Percentiles rank a stretch among this genome's conserved stretches.
Conservation (phyloP, 345 rosid species). For the Aquilaria sinensis region DNA sequence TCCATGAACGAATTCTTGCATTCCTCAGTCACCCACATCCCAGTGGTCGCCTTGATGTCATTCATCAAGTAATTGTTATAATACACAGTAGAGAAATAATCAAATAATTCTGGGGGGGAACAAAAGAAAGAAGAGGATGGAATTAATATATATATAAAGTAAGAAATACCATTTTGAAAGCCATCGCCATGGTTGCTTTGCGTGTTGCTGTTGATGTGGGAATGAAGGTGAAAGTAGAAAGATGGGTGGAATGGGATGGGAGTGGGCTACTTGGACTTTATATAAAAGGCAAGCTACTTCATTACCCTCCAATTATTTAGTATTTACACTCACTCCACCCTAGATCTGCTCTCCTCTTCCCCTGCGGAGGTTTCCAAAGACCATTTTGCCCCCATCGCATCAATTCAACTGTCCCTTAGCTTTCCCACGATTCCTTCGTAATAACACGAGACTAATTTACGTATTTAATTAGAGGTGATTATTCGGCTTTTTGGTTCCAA, state of each 20-base stretch:
- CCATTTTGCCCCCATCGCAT: too few relatives aligned
- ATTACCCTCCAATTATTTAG: constrained; percentile 26
- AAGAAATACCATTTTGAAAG: constrained; percentile 81
- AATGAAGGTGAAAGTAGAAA: constrained; percentile 4
- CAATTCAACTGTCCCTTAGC: too few relatives aligned
- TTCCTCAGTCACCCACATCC: constrained; percentile 89
- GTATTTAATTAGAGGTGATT: too few relatives aligned
- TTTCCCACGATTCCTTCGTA: too few relatives aligned
- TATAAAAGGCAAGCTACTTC: constrained; percentile 25
- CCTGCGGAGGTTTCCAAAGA: too few relatives aligned
- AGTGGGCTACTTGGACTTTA: constrained; percentile 18
- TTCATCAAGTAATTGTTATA: not conserved
- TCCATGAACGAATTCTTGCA: constrained; percentile 86
- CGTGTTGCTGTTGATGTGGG: not conserved
- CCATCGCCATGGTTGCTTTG: constrained; percentile 73
- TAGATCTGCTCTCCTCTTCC: not conserved
- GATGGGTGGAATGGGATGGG: not conserved
- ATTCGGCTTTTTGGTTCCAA: too few relatives aligned
- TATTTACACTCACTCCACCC: constrained; percentile 25
- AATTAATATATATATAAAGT: not conserved
- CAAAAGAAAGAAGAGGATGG: not conserved
- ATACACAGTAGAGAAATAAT: not conserved
- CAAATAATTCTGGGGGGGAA: not conserved
- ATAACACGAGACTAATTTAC: too few relatives aligned
- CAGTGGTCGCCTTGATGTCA: constrained; percentile 67